Base-by-base conservation (phyloP, 2,329 filamentous ascomycete species). In the Fusarium anthophilum region DNA sequence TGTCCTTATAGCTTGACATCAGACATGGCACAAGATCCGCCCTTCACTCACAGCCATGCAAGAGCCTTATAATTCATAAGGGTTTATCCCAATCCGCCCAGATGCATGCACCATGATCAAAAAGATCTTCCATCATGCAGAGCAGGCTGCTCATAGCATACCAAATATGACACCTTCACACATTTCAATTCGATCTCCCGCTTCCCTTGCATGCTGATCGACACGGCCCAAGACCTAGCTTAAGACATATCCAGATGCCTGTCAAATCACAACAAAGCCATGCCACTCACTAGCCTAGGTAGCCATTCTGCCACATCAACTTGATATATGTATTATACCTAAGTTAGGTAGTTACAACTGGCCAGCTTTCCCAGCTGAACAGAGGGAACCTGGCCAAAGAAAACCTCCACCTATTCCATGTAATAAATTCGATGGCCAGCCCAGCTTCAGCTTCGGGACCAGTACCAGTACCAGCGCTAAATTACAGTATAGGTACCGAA, bases 121-220 rank as follows among this genome's bases (percentile, higher is more conserved):
- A 28, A 50, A 24, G 17, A 59, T 45, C 57, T 61, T 32, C 54
- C 61, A 41, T 60, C 38, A 43, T 32, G 48, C 17, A 53, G 44
- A 24, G 28, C 38, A 41, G 32, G 26, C 32, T 26, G 43, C 39
- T 51, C 24, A 47, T 38, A 50, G 39, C 66, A 63, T 71, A 59
- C 64, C 59, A 69, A 50, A 28, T 41, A 44, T 48, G 30, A 47
- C 44, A 54, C 53, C 50, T 63, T 30, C 38, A 57, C 41, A 66
- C 55, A 68, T 55, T 45, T 64, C 54, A 53, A 45, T 32, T 50
- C 26, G 43, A 71, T 57, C 48, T 66, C 32, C 15, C 24, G 32
- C 32, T 73, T 73, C 37, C 70, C 71, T 73, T 74, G 66, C 70
- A 71, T 71, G 32, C 56, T 50, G 71, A 73, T 74, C 70, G 69